These are phyloP conservation scores for Alnus rubra DNA, from an alignment of 306 rosid species.

Conservation along the genomic window DNA sequence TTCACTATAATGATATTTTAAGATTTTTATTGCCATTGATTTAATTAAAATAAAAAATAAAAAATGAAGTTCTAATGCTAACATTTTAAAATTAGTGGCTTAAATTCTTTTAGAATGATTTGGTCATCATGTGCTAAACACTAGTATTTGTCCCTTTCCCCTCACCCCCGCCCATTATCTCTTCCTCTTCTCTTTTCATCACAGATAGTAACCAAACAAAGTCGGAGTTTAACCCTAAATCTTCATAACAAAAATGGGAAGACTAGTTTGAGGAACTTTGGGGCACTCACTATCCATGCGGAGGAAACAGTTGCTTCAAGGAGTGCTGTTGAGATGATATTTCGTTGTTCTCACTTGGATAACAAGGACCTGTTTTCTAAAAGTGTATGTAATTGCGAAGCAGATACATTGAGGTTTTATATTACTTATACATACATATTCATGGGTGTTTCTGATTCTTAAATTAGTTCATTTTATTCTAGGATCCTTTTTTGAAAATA, in stretches of 20 bases:
- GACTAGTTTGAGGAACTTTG: conserved; percentile 40
- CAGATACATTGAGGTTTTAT: neutral
- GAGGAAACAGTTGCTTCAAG: conserved; percentile 73
- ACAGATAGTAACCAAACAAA: conserved; percentile 75
- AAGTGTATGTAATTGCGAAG: conserved; percentile 46
- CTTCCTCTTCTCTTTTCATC: conserved; percentile 1
- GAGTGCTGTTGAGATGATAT: conserved; percentile 58
- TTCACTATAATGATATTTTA: neutral
- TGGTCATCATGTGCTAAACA: neutral
- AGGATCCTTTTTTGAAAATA: conserved; percentile 87
- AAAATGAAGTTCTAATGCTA: neutral
- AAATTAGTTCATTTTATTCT: conserved; percentile 16
- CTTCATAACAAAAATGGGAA: conserved; percentile 42
- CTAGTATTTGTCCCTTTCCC: neutral
- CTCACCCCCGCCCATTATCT: neutral
- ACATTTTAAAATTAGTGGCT: neutral
- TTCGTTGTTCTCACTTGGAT: conserved; percentile 73
- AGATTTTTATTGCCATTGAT: neutral
- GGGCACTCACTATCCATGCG: conserved; percentile 68
- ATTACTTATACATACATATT: neutral
- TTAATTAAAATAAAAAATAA: too few species aligned
- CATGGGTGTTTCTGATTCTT: conserved; percentile 3
- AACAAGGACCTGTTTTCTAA: conserved; percentile 77
- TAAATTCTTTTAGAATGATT: neutral
- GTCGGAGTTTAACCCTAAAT: conserved; percentile 46